A percentile compares a stretch with the other conserved stretches of the same genome.
Conservation (phyloP, 768 basidiomycete genomes). For the Suillus hirtellus region DNA sequence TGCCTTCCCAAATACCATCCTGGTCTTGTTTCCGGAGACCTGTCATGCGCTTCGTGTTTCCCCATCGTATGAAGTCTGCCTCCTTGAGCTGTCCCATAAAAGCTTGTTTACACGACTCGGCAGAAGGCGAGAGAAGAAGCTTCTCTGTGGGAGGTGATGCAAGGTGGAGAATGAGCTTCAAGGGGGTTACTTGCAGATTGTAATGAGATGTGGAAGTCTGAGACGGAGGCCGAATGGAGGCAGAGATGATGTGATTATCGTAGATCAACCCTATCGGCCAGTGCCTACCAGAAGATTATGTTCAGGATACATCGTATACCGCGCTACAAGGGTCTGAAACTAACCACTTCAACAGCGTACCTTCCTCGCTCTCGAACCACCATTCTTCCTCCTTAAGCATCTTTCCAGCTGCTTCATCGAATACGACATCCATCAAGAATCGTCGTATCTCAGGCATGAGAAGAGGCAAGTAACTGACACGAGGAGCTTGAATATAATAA, state of each 20-base stretch:
- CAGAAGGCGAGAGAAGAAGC: conserved; percentile 73
- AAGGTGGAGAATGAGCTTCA: conserved; percentile 84
- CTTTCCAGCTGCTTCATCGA: conserved; percentile 81
- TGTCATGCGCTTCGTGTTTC: conserved; percentile 92
- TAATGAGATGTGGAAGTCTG: conserved; percentile 41
- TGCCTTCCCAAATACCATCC: conserved; percentile 96
- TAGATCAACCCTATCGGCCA: conserved; percentile 97
- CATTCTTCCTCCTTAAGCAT: conserved; percentile 85
- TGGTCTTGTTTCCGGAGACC: conserved; percentile 88
- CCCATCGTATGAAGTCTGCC: conserved; percentile 96
- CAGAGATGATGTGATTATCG: conserved; percentile 74
- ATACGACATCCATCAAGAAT: conserved; percentile 89
- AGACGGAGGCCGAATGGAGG: conserved; percentile 46
- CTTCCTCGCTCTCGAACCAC: conserved; percentile 96
- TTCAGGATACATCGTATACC: not conserved
- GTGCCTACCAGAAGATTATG: conserved; percentile 61
- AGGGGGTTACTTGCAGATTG: conserved; percentile 48
- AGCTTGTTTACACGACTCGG: conserved; percentile 88
- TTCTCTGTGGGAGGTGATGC: conserved; percentile 86
- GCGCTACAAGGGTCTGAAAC: conserved; percentile 26
- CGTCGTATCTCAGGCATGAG: conserved; percentile 85
- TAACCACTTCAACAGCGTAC: conserved; percentile 84
- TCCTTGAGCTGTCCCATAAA: conserved; percentile 98
- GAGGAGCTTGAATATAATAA: conserved; percentile 88
- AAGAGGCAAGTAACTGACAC: conserved; percentile 91